Evolutionary conservation across 1,139 yeast species (phyloP).

Genomic region (Geotrichum klebahnii): DNA sequence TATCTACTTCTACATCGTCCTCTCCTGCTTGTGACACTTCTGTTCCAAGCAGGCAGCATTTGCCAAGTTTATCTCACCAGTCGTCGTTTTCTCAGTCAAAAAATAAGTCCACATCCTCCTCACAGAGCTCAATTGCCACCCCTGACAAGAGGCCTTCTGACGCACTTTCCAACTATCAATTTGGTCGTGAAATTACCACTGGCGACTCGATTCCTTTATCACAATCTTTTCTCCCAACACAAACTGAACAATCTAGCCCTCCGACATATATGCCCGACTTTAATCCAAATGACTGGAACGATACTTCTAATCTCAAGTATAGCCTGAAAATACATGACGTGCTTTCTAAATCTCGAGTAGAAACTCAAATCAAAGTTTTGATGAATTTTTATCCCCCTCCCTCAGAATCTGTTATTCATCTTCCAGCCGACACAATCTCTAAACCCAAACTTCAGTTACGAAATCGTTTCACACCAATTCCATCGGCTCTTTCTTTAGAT

Average conservation of each 20-base stretch:
- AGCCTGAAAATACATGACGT: conserved; percentile 53
- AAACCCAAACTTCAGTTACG: conserved; percentile 66
- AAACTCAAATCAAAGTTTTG: conserved; percentile 77
- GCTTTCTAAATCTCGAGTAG: conserved; percentile 80
- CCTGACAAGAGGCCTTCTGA: too few species aligned
- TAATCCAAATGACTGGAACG: conserved; percentile 36
- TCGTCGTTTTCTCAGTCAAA: conserved; percentile 10
- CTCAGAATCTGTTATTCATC: conserved; percentile 58
- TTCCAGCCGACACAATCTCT: conserved; percentile 79
- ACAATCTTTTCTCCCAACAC: neutral
- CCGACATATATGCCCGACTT: conserved; percentile 36
- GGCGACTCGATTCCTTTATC: neutral
- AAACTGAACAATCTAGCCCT: conserved; percentile 11
- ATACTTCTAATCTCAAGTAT: conserved; percentile 47
- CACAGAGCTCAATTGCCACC: conserved; percentile 13
- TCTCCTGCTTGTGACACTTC: conserved; percentile 4
- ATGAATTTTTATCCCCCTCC: conserved; percentile 71
- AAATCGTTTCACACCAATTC: conserved; percentile 39
- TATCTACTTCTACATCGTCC: neutral
- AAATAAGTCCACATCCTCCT: conserved; percentile 9
- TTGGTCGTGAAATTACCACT: conserved; percentile 17
- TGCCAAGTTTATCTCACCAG: conserved; percentile 1
- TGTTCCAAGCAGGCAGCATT: neutral
- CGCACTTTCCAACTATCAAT: conserved; percentile 17
- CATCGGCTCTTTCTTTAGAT: conserved; percentile 34